phyloP scores from a whole-genome alignment of 192 early-diverging fungal genomes.

The Phycomyces nitens region DNA sequence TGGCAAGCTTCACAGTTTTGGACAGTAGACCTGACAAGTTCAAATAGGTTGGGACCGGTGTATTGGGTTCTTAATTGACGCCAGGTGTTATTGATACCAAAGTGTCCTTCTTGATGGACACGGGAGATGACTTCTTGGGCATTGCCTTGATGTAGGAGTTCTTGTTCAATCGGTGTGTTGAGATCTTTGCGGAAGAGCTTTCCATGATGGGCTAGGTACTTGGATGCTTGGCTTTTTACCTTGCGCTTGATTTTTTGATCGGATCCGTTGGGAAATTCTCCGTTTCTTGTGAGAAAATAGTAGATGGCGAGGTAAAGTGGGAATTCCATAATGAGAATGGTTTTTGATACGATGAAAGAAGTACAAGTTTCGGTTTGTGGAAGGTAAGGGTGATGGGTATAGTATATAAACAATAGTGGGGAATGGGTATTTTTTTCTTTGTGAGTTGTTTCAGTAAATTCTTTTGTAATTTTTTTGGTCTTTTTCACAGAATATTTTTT shows the following conservation, averaged over 20 bases:
- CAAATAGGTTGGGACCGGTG: background rate
- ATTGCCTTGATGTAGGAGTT: slow-evolving; percentile 18
- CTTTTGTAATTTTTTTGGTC: too few relatives aligned
- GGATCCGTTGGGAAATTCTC: background rate
- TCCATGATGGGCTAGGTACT: background rate
- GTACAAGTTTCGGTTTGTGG: too few relatives aligned
- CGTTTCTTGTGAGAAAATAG: background rate
- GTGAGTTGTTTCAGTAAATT: too few relatives aligned
- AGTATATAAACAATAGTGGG: too few relatives aligned
- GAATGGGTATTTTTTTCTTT: too few relatives aligned
- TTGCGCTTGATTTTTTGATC: background rate
- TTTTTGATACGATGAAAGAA: too few relatives aligned
- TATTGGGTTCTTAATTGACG: background rate
- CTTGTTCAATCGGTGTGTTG: background rate
- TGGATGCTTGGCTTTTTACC: background rate
- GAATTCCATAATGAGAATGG: background rate
- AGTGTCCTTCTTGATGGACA: slow-evolving; percentile 18
- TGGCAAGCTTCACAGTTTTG: slow-evolving; percentile 17
- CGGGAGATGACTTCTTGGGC: background rate
- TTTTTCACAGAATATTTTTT: too few relatives aligned
- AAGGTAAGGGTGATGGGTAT: too few relatives aligned
- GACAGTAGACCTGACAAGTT: background rate
- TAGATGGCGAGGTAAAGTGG: slow-evolving; percentile 1
- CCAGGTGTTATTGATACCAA: slow-evolving; percentile 9
- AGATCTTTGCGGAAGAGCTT: background rate